Conservation (phyloP, 73 alveolate species). For the Symbiodinium pilosum region DNA sequence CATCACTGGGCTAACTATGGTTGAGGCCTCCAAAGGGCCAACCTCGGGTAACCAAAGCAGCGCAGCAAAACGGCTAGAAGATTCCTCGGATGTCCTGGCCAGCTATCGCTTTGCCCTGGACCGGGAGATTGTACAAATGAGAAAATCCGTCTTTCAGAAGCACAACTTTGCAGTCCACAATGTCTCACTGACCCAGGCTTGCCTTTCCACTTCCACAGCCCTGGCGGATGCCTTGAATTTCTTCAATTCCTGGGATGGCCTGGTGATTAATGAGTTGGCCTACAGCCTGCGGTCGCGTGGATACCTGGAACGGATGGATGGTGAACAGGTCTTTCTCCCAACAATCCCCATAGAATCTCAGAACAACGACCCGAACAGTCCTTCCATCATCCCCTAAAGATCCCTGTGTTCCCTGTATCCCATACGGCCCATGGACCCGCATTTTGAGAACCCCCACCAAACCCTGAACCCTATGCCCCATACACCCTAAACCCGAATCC, state of each 20-base stretch:
- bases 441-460: too few relatives aligned
- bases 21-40: not conserved
- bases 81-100: not conserved
- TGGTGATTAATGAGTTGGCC: constrained; percentile 56
- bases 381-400: too few relatives aligned
- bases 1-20: constrained; percentile 46
- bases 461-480: too few relatives aligned
- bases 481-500: too few relatives aligned
- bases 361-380: too few relatives aligned
- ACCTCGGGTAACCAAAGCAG: constrained; percentile 2
- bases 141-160: constrained; percentile 33
- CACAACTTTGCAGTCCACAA: constrained; percentile 54
- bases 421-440: too few relatives aligned
- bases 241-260: constrained; percentile 73
- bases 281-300: constrained; percentile 57
- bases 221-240: constrained; percentile 17
- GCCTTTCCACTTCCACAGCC: constrained; percentile 18
- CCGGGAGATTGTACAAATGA: constrained; percentile 66
- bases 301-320: constrained; percentile 61
- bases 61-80: not conserved
- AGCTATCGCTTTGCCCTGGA: constrained; percentile 72
- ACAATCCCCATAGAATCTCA: too few relatives aligned
- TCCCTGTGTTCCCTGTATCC: too few relatives aligned
- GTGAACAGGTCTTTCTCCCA: too few relatives aligned
- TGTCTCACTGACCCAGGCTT: constrained; percentile 5